Evolutionary conservation across 2,329 filamentous ascomycete genomes (phyloP), one percentile per base, ranked within the genome.

Genomic region (Alternaria conjuncta): DNA sequence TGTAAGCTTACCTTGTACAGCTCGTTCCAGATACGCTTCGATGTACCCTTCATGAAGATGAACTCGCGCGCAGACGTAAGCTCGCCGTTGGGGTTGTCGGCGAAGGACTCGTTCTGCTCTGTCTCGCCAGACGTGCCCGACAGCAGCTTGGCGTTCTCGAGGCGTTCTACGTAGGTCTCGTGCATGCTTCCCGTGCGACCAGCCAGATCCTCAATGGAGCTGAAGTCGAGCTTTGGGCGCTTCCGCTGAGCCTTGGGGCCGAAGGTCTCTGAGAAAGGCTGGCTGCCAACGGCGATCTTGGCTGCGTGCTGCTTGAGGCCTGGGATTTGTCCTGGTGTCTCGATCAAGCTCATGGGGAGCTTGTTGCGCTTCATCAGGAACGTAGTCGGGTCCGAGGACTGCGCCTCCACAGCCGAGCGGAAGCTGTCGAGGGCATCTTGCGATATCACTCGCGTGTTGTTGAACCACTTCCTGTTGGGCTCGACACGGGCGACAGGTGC

Each of bases 311-410:
- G 89, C 83, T 97, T 96, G 61, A 97, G 81, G 0, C 94, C 95
- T 74, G 97, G 95, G 71, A 90, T 81, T 56, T 81, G 82, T 50
- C 89, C 86, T 61, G 90, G 86, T 58, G 98, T 95, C 65, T 89
- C 87, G 77, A 99, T 97, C 79, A 99, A 84, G 71, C 90, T 95
- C 93, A 99, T 95, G 44, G 96, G 96, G 53, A 99, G 86, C 84
- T 98, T 98, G 82, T 98, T 98, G 71, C 92, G 92, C 84, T 97
- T 97, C 68, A 99, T 86, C n/a, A 98, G 88, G 64, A 97, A 96
- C 64, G 92, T 91, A 81, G 97, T 97, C 0, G 96, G 96, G 76
- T 99, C 94, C 18, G 90, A 90, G 56, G 92, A 90, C 81, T 94
- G 92, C 81, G 97, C 94, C 45, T 92, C 92, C 82, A 99, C 95